Evolutionary conservation across 257 asterid species (phyloP).

Genomic region (Oldenlandia corymbosa): DNA sequence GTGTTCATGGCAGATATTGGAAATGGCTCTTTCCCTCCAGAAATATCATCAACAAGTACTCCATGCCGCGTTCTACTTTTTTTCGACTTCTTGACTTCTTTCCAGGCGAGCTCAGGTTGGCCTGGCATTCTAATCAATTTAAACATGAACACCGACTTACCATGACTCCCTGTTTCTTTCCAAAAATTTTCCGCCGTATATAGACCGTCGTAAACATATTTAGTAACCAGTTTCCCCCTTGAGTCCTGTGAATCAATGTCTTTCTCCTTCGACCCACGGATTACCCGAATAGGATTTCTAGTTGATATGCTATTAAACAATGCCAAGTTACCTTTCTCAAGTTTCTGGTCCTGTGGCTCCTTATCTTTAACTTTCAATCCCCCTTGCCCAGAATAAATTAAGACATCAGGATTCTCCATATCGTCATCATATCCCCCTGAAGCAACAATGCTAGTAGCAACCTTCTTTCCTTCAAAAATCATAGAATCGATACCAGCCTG

Average conservation of each 20-base stretch:
- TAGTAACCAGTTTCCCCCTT: slow-evolving; percentile 37
- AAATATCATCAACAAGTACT: slow-evolving; percentile 54
- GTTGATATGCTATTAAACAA: slow-evolving; percentile 45
- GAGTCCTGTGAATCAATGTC: slow-evolving; percentile 38
- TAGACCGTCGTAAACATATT: slow-evolving; percentile 83
- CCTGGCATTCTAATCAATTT: slow-evolving; percentile 67
- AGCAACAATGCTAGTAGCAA: slow-evolving; percentile 31
- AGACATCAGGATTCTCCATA: neutral
- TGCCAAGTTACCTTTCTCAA: slow-evolving; percentile 76
- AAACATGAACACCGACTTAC: slow-evolving; percentile 66
- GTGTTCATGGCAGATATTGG: slow-evolving; percentile 62
- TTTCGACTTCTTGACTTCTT: slow-evolving; percentile 46
- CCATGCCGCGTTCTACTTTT: slow-evolving; percentile 41
- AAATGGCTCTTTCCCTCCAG: slow-evolving; percentile 51
- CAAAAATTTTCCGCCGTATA: slow-evolving; percentile 52
- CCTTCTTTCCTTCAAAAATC: slow-evolving; percentile 1
- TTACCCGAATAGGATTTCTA: slow-evolving; percentile 73
- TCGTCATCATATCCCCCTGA: slow-evolving; percentile 25
- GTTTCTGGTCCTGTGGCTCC: slow-evolving; percentile 68
- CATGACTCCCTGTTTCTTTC: slow-evolving; percentile 50
- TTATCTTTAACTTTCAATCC: slow-evolving; percentile 41
- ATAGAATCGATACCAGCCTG: slow-evolving; percentile 26
- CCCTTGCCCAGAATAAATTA: neutral
- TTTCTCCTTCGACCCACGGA: slow-evolving; percentile 65
- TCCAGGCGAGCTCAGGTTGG: slow-evolving; percentile 81